Percentiles rank a stretch among this genome's conserved stretches.
Conservation (phyloP, 2,329 filamentous ascomycete genomes). For the Pestalotiopsis fici region DNA sequence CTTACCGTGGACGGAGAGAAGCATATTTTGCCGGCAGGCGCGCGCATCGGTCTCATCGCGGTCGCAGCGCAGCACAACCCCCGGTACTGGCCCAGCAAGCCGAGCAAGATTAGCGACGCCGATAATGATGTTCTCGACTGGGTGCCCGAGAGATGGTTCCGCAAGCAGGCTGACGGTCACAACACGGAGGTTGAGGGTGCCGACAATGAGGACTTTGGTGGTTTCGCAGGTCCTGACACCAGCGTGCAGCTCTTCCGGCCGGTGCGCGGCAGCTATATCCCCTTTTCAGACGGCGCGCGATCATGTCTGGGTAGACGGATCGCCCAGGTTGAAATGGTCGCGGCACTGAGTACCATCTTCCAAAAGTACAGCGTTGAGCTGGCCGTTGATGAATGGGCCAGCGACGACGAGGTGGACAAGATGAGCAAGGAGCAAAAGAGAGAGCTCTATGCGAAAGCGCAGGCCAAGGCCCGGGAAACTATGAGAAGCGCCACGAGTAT, state of each 20-base stretch:
- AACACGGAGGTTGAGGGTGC: constrained; percentile 26
- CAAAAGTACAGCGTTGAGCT: constrained; percentile 69
- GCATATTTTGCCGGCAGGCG: constrained; percentile 46
- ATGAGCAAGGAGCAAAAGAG: constrained; percentile 50
- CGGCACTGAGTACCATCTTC: constrained; percentile 55
- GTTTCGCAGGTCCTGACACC: constrained; percentile 61
- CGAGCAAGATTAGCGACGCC: constrained; percentile 42
- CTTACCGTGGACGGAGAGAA: constrained; percentile 57
- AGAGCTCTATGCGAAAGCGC: constrained; percentile 62
- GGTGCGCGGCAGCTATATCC: constrained; percentile 55
- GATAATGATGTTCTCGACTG: constrained; percentile 66
- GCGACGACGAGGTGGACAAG: constrained; percentile 51
- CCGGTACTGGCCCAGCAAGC: constrained; percentile 66
- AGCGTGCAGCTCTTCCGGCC: constrained; percentile 63
- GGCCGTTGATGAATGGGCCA: constrained; percentile 62
- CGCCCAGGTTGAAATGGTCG: constrained; percentile 60
- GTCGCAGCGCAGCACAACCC: constrained; percentile 67
- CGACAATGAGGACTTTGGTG: constrained; percentile 56
- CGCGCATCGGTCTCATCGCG: constrained; percentile 56
- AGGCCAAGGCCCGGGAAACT: constrained; percentile 51
- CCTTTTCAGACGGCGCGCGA: constrained; percentile 60
- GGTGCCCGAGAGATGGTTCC: constrained; percentile 73
- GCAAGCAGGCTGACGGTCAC: constrained; percentile 21
- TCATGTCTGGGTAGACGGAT: constrained; percentile 60
- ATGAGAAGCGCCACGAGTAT: constrained; percentile 60